A percentile compares a stretch with the other conserved stretches of the same genome.
phyloP scores from a whole-genome alignment of 2,329 filamentous ascomycete species.

The Teratosphaeria gauchensis region DNA sequence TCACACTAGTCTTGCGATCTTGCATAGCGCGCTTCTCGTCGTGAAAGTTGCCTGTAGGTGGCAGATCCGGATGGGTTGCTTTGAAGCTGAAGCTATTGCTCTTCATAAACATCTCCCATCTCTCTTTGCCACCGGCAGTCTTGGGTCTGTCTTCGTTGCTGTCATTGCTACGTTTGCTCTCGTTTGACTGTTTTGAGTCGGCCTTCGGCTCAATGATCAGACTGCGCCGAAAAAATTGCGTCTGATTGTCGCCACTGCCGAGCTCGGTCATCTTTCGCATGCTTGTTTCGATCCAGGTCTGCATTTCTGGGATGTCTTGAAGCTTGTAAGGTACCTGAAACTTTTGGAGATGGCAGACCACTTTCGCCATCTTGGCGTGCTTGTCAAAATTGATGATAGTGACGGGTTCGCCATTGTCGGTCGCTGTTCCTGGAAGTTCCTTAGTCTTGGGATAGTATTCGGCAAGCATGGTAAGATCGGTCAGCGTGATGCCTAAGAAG shows the following conservation, averaged over 20 bases:
- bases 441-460: slow-evolving; percentile 85
- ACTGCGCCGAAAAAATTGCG: slow-evolving; percentile 71
- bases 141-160: slow-evolving; percentile 11
- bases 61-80: background rate
- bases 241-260: slow-evolving; percentile 51
- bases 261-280: slow-evolving; percentile 60
- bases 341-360: slow-evolving; percentile 88
- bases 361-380: slow-evolving; percentile 85
- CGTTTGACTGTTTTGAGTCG: background rate
- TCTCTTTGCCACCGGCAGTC: slow-evolving; percentile 7
- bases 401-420: slow-evolving; percentile 53
- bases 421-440: slow-evolving; percentile 52
- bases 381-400: slow-evolving; percentile 97
- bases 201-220: slow-evolving; percentile 63
- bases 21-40: background rate
- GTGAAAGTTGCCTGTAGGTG: background rate
- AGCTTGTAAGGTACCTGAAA: slow-evolving; percentile 92
- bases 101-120: slow-evolving; percentile 11
- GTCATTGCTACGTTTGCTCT: background rate
- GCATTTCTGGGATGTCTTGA: slow-evolving; percentile 72
- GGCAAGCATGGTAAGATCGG: slow-evolving; percentile 90
- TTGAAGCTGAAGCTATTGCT: slow-evolving; percentile 9
- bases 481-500: slow-evolving; percentile 92
- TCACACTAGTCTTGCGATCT: background rate
- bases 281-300: slow-evolving; percentile 83